Evolutionary conservation across 2,329 filamentous ascomycete genomes (phyloP), one percentile per base, ranked within the genome.

Genomic region (Helminthosporium solani): DNA sequence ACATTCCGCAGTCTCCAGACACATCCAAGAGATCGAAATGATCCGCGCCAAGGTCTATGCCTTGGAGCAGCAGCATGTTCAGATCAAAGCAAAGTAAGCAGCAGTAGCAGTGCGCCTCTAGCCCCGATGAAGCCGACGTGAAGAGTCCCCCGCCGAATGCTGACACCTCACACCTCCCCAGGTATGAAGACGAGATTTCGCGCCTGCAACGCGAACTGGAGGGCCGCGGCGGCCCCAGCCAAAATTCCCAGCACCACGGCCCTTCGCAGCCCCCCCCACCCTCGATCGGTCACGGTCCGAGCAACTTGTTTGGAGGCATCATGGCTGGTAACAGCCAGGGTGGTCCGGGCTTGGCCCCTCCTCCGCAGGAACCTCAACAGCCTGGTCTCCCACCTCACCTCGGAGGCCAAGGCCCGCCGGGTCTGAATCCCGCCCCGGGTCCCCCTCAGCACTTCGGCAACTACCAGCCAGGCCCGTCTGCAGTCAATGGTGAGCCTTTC

Each of bases 21-120:
- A 99, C 70, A 86, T 96, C 55, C 86, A 92, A 64, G 94, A 99
- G 74, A 94, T 97, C 81, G 89, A 96, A 68, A 82, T 96, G 64
- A 90, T 99, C 40, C 82, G 91, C 53, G 87, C 91, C 67, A 96
- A 96, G 73, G 89, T 99, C 49, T 96, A 90, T 66, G 83, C 88
- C 60, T 84, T 99, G 70, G 94, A 99, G 71, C 90, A 95, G 68
- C 83, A 86, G 39, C 94, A 97, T 65, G 80, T 92, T 62, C 83
- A 82, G 42, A 84, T 96, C 65, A 97, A 97, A 77, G 81, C 85
- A 72, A 95, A 96, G 92, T 97, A 78, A 68, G 86, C 74, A 9
- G 20, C 11, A 40, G 23, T 31, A 37, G 12, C 20, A n/a, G 27
- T 28, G 5, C 21, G n/a, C n/a, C n/a, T n/a, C n/a, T n/a, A n/a